Percentiles rank a stretch among this genome's conserved stretches.
Evolutionary conservation across 2,329 filamentous ascomycete species (phyloP).

Genomic region (Sarocladium oryzae): DNA sequence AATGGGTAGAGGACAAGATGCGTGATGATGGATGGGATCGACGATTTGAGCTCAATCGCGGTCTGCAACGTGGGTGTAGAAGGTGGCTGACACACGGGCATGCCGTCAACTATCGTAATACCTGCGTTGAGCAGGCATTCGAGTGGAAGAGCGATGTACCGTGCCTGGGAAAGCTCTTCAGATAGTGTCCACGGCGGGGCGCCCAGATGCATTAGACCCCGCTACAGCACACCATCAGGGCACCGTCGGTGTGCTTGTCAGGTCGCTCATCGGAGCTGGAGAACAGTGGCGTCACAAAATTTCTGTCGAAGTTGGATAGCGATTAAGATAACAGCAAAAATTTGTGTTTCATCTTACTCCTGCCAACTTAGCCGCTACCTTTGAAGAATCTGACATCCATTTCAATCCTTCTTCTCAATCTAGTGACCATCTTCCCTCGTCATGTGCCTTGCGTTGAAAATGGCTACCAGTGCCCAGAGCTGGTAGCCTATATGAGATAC

Average conservation of each 20-base stretch:
- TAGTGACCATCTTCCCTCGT: too few species aligned
- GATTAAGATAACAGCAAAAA: too few species aligned
- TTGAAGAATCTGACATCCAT: too few species aligned
- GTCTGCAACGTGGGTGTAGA: not conserved
- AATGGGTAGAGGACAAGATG: not conserved
- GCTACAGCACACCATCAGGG: constrained; percentile 9
- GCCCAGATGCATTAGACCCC: not conserved
- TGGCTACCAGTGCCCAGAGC: too few species aligned
- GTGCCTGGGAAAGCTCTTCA: constrained; percentile 4
- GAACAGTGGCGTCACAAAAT: too few species aligned
- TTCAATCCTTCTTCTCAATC: too few species aligned
- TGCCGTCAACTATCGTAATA: not conserved
- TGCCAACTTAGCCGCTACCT: too few species aligned
- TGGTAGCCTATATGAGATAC: too few species aligned
- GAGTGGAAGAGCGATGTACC: not conserved
- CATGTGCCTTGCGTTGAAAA: too few species aligned
- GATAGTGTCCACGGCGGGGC: constrained; percentile 2
- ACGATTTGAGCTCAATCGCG: constrained; percentile 7
- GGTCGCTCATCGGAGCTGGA: not conserved
- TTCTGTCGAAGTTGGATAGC: too few species aligned
- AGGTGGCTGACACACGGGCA: constrained; percentile 4
- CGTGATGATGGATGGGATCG: constrained; percentile 2
- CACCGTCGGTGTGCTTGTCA: too few species aligned
- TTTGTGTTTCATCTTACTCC: too few species aligned
- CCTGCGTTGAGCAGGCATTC: not conserved